Evolutionary conservation across 345 rosid species (phyloP), one percentile per base, ranked within the genome.

Genomic region (Dipteronia sinensis): DNA sequence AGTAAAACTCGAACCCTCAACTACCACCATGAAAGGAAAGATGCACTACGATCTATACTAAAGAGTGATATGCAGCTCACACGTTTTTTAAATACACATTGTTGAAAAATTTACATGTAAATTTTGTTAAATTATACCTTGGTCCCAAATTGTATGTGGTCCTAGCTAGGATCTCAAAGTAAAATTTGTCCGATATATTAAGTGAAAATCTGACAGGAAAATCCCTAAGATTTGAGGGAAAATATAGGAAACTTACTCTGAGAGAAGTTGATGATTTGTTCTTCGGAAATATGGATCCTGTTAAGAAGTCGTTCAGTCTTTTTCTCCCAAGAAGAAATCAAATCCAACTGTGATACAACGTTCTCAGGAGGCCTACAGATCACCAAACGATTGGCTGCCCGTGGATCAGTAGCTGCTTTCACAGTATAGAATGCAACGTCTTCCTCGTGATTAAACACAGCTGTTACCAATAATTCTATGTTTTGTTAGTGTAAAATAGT

Each of bases 401-500:
- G 76, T 23, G 84, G 83, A 80, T 85, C 88, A 0, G 72, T 76
- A 7, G 84, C 81, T 23, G 79, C 85, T 68, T 55, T 83, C 29
- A 83, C 58, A 0, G 88, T 85, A 74, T 85, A 85, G 29, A 56
- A 19, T 2, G 88, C 88, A 2, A 83, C 72, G 34, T 85, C 88
- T 74, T 76, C 84, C 59, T 85, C 86, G 1, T 64, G 68, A 59
- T 85, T 85, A 61, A 82, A 68, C n/a, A 82, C 82, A 61, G 82
- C 86, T 85, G 51, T n/a, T 40, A 19, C 34, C 2, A 31, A 31
- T 10, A 20, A 13, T 49, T 49, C 4, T 3, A 49, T 49, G 16
- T 12, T 49, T 49, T 49, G 55, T 49, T 6, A 46, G 51, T n/a
- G n/a, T n/a, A n/a, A n/a, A n/a, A n/a, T n/a, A n/a, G n/a, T n/a